Base-by-base conservation (phyloP, 805 yeast genomes). In the Starmerella lactis-condensi region DNA sequence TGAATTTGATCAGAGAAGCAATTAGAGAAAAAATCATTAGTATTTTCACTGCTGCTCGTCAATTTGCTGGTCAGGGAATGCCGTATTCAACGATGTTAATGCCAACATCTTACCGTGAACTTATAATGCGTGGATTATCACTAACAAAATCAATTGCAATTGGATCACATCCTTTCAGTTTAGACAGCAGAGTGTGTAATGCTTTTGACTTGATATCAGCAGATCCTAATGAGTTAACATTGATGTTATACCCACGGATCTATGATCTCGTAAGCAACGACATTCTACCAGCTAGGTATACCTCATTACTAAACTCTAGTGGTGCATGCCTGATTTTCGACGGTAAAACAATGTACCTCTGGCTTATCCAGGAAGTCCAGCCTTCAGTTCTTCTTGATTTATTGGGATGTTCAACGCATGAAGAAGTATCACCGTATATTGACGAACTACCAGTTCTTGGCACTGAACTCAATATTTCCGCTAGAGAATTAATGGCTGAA, bases 271-370 rank as follows among this genome's bases (percentile, higher is more conserved):
- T 20, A 58, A 24, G 36, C 10, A 18, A 31, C 21, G 22, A 24
- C 6, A 26, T 27, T 19, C 22, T 38, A 5, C 34, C 35, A 3
- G 46, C 46, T 1, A 28, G 40, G 13, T 28, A 21, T 31, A 23
- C 29, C 9, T 42, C 31, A 12, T 22, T 42, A 33, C 56, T 26
- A 45, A 51, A 24, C 45, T 79, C 81, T 7, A 22, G 32, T 26
- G 91, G 93, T 6, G 82, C 77, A 6, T 81, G 76, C 51, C 48
- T 89, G 28, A 53, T 75, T 14, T 82, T 76, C 57, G 25, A 79
- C 76, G 50, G 67, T 67, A 13, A 65, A 68, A 26, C 36, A 14
- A 16, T 40, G 8, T 40, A 31, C 21, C 16, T 41, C 15, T 41
- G 34, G 30, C 22, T 39, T 13, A 25, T 30, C 15, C 11, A n/a